phyloP scores from a whole-genome alignment of 495 filamentous ascomycete species.

The Aspergillus carlsbadensis region DNA sequence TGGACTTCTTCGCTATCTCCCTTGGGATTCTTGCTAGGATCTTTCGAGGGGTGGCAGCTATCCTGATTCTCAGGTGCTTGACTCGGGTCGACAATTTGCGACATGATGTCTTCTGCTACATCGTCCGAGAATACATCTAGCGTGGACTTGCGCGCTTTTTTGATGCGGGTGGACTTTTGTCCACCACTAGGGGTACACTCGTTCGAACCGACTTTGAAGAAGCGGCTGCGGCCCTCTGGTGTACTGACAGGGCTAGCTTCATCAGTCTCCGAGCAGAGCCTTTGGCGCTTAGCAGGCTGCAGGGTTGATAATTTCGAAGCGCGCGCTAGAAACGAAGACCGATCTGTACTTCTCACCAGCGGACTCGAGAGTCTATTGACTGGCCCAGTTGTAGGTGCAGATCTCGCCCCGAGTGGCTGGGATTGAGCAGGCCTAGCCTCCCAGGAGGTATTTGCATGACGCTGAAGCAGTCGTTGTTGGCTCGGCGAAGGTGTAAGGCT shows the following conservation, averaged over 20 bases:
- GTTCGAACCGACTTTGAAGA: constrained; percentile 46
- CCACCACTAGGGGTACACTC: constrained; percentile 54
- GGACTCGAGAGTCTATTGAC: constrained; percentile 40
- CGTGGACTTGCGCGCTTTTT: constrained; percentile 47
- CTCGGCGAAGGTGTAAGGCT: constrained; percentile 70
- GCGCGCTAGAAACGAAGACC: constrained; percentile 43
- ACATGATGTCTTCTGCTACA: constrained; percentile 60
- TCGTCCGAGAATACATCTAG: constrained; percentile 69
- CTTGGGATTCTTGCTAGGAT: background rate
- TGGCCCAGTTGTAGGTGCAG: constrained; percentile 36
- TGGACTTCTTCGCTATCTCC: background rate
- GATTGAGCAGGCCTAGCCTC: constrained; percentile 40
- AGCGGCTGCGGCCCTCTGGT: constrained; percentile 51
- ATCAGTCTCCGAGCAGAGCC: constrained; percentile 58
- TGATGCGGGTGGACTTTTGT: constrained; percentile 43
- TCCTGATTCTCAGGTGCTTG: constrained; percentile 26
- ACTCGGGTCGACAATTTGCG: constrained; percentile 45
- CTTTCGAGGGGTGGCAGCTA: constrained; percentile 16
- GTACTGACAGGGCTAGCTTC: constrained; percentile 34
- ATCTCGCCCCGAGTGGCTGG: constrained; percentile 31
- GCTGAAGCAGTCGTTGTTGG: constrained; percentile 59
- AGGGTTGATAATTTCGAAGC: constrained; percentile 45
- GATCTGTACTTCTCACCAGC: constrained; percentile 41
- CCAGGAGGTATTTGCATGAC: constrained; percentile 56
- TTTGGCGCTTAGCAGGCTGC: constrained; percentile 58